Base-by-base conservation (phyloP, 2,329 filamentous ascomycete species). In the Aspergillus sp. region DNA sequence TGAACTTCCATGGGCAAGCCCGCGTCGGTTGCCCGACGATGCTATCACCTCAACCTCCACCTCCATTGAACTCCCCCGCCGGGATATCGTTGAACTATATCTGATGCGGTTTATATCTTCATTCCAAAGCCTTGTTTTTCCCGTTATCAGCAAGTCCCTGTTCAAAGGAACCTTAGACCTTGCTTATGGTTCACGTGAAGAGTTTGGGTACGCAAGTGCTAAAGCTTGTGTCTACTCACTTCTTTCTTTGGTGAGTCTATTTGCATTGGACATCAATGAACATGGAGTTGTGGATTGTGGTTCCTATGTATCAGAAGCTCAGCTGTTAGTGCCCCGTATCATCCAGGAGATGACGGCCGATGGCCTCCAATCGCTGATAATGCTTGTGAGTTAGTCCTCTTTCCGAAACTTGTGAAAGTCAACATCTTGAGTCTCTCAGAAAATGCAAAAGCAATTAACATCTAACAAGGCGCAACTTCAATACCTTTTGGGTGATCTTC, bases 401-500 rank as follows among this genome's bases (percentile, higher is more conserved):
- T 30, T 8, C 26, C 10, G 6, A 30, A 30, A 30, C 26, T 30
- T 30, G 26, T 30, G 26, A 30, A 11, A 30, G 8, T 30, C 26
- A 30, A 30, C 26, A 30, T 8, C 8, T 9, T 30, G 26, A 9
- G 9, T 8, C 26, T 30, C 26, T 7, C 26, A 2, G 8, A 11
- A 30, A 30, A 30, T 30, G 26, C 26, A 30, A 30, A 30, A 30
- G 26, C 10, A 30, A 30, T 30, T 17, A 36, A 47, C 41, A 24
- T 24, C 11, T 14, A 4, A 13, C 22, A 11, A 60, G 57, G 30
- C 48, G 0, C 57, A 56, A 43, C 13, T 51, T 20, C 53, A 60
- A 35, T 60, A 60, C 20, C 56, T 60, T 32, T 3, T 53, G 17
- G 55, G 55, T 5, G 57, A 60, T 24, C 40, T 58, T 2, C 57